Percentiles rank a stretch among this genome's conserved stretches.
Conservation (phyloP, 495 filamentous ascomycete genomes). For the Rostrohypoxylon terebratum region DNA sequence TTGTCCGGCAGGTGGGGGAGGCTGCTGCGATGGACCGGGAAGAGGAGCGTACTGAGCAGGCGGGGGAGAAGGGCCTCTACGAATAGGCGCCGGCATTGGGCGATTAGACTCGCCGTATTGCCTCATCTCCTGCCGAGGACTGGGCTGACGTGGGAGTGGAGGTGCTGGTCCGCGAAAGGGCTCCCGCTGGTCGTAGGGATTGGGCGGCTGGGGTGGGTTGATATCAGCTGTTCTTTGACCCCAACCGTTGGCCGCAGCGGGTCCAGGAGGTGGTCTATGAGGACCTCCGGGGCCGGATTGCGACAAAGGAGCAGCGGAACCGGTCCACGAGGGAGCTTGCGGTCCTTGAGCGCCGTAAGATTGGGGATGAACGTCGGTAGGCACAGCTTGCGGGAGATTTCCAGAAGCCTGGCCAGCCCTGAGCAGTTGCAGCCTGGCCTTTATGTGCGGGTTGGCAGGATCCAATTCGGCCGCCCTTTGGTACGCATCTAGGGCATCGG, state of each 20-base stretch:
- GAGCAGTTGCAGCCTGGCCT: conserved; percentile 89
- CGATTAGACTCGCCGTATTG: conserved; percentile 80
- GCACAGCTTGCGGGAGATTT: conserved; percentile 56
- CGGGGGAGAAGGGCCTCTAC: conserved; percentile 61
- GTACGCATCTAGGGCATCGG: conserved; percentile 95
- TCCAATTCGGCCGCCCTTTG: conserved; percentile 94
- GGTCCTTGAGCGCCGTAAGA: conserved; percentile 78
- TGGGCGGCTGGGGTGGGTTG: conserved; percentile 77
- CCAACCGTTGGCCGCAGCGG: conserved; percentile 73
- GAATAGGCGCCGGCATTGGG: conserved; percentile 60
- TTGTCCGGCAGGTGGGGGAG: conserved; percentile 49
- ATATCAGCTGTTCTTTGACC: conserved; percentile 81
- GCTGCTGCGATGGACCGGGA: conserved; percentile 63
- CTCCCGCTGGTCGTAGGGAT: conserved; percentile 83
- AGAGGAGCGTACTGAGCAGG: conserved; percentile 70
- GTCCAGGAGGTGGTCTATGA: conserved; percentile 72
- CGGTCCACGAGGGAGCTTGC: conserved; percentile 88
- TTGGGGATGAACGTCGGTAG: conserved; percentile 73
- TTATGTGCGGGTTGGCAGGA: conserved; percentile 93
- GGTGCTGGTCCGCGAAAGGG: conserved; percentile 69
- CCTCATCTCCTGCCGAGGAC: conserved; percentile 76
- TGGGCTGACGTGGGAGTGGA: conserved; percentile 73
- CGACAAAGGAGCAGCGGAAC: conserved; percentile 71
- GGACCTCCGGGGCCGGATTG: conserved; percentile 65
- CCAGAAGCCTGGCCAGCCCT: conserved; percentile 78